phyloP scores from a whole-genome alignment of 768 basidiomycete species.

The Cytidiella melzeri region DNA sequence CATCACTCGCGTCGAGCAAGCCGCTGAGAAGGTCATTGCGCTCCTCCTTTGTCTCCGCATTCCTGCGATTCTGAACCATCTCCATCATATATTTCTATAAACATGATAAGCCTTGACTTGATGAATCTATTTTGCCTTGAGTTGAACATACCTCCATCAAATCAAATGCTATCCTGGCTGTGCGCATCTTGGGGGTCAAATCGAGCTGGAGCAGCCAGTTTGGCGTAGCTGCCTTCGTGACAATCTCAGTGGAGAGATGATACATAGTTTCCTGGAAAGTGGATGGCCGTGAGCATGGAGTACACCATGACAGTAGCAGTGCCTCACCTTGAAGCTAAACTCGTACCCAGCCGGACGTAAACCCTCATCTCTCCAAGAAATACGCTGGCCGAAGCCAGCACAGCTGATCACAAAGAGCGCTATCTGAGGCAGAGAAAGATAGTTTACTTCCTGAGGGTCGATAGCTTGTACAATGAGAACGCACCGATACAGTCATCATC shows the following conservation, averaged over 20 bases:
- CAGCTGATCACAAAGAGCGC: conserved; percentile 48
- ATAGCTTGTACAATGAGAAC: conserved; percentile 6
- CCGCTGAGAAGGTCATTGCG: conserved; percentile 46
- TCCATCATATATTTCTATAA: conserved; percentile 40
- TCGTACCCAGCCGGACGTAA: conserved; percentile 10
- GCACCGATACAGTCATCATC: conserved; percentile 46
- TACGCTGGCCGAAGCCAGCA: conserved; percentile 48
- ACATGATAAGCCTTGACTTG: background rate
- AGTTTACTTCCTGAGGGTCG: background rate
- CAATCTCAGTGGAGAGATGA: conserved; percentile 19
- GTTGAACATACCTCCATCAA: conserved; percentile 22
- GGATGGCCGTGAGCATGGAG: background rate
- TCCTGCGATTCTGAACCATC: conserved; percentile 42
- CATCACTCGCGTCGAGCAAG: conserved; percentile 42
- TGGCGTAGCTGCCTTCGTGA: conserved; percentile 19
- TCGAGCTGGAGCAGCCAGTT: conserved; percentile 17
- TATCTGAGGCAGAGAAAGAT: conserved; percentile 33
- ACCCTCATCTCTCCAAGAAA: conserved; percentile 35
- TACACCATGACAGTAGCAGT: background rate
- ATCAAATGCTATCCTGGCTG: conserved; percentile 17
- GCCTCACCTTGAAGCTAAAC: conserved; percentile 18
- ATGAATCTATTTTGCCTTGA: too few species aligned
- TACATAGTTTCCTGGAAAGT: conserved; percentile 19
- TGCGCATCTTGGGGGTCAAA: conserved; percentile 15
- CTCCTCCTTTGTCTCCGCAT: conserved; percentile 27